A percentile compares a stretch with the other conserved stretches of the same genome.
These are phyloP conservation scores for Metschnikowia gruessii DNA, from an alignment of 805 yeast genomes.

Conservation along the genomic window DNA sequence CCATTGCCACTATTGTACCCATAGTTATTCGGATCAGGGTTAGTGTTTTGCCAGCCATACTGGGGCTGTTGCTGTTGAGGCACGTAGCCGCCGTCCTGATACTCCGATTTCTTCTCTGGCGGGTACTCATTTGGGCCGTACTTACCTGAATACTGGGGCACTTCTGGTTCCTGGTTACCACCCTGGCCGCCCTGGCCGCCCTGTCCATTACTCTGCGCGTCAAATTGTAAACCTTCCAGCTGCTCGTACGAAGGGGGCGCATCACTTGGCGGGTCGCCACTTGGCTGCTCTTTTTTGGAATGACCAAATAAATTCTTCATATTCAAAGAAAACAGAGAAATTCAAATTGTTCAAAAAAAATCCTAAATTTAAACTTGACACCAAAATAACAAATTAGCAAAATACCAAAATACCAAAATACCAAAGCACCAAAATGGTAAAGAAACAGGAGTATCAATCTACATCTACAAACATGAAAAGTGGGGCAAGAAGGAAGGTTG, in stretches of 20 bases:
- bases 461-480: no score
- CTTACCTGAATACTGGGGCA: slow-evolving; percentile 6
- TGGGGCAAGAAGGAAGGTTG: background rate
- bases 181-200: no score
- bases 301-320: slow-evolving; percentile 6
- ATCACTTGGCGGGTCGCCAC: slow-evolving; percentile 1
- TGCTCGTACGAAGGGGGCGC: slow-evolving; percentile 20
- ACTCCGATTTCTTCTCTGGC: slow-evolving; percentile 12
- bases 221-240: slow-evolving; percentile 12
- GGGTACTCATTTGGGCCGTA: slow-evolving; percentile 20
- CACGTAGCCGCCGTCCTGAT: background rate
- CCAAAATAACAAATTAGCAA: no score
- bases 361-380: no score
- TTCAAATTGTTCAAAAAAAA: no score
- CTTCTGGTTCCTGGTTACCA: background rate
- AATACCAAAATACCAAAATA: no score
- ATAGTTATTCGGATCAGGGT: background rate
- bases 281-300: background rate
- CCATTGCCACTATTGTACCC: background rate
- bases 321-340: no score
- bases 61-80: slow-evolving; percentile 1
- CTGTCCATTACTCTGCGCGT: no score
- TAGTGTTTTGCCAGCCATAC: background rate
- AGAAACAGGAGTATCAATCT: no score
- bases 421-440: no score